Conservation (phyloP, 2,329 filamentous ascomycete species). For the Talaromyces pinophilus region DNA sequence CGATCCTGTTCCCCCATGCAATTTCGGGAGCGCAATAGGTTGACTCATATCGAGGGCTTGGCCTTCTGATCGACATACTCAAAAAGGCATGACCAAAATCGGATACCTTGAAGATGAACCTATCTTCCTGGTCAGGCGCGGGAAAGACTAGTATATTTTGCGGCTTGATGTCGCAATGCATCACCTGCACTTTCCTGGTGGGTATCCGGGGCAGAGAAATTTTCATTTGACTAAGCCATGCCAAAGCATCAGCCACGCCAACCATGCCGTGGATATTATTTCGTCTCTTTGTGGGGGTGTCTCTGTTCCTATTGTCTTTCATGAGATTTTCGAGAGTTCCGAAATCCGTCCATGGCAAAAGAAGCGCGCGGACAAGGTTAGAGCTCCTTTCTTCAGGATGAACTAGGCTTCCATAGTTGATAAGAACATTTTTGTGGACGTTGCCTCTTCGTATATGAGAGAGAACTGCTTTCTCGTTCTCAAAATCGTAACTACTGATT, state of each 20-base stretch:
- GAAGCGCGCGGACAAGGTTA: neutral
- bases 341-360: neutral
- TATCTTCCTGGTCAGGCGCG: neutral
- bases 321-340: neutral
- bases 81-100: neutral
- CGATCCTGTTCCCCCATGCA: neutral
- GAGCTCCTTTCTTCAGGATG: neutral
- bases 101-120: neutral
- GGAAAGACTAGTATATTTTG: neutral
- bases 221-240: neutral
- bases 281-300: neutral
- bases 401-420: neutral
- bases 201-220: neutral
- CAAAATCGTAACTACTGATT: no score
- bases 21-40: neutral
- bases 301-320: neutral
- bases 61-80: neutral
- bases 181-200: neutral
- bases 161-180: neutral
- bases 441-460: no score
- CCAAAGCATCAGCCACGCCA: neutral
- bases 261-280: neutral
- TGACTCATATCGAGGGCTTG: neutral
- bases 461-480: no score
- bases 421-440: neutral